A percentile compares a stretch with the other conserved stretches of the same genome.
Conservation (phyloP, 2,329 filamentous ascomycete genomes). For the Colletotrichum scovillei region DNA sequence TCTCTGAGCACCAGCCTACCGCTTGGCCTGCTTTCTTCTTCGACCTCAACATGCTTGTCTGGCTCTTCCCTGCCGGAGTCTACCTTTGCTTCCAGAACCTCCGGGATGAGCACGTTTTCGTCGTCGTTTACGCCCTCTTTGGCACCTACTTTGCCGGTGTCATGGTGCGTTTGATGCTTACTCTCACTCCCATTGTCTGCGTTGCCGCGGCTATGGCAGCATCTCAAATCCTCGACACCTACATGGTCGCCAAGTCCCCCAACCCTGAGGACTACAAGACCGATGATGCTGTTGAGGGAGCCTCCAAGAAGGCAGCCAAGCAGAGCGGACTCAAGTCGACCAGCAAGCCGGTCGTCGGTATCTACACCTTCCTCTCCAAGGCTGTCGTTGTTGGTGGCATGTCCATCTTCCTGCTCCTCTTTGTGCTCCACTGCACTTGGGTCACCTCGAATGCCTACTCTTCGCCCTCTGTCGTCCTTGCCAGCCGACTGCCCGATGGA, state of each 20-base stretch:
- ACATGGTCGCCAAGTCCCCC: constrained; percentile 76
- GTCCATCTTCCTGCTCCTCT: constrained; percentile 86
- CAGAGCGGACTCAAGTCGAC: constrained; percentile 74
- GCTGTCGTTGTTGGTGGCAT: constrained; percentile 77
- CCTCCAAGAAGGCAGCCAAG: constrained; percentile 67
- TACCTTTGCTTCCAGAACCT: constrained; percentile 98
- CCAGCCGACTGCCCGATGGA: constrained; percentile 91
- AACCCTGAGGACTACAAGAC: constrained; percentile 49
- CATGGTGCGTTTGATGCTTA: constrained; percentile 99
- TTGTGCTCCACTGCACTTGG: constrained; percentile 98
- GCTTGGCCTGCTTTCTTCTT: constrained; percentile 99
- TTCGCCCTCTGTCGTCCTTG: constrained; percentile 95
- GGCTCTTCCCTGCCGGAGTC: constrained; percentile 98
- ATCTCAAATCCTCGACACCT: constrained; percentile 90
- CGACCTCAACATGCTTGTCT: constrained; percentile 97
- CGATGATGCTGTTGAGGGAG: constrained; percentile 60
- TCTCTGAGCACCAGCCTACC: constrained; percentile 98
- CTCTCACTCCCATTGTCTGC: constrained; percentile 94
- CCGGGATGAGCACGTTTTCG: constrained; percentile 95
- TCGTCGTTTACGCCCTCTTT: constrained; percentile 96
- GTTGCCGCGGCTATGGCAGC: constrained; percentile 90
- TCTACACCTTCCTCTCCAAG: constrained; percentile 87
- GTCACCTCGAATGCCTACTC: constrained; percentile 99
- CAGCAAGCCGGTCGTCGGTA: constrained; percentile 80
- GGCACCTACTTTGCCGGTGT: constrained; percentile 98